A percentile compares a stretch with the other conserved stretches of the same genome.
Evolutionary conservation across 768 basidiomycete species (phyloP).

Genomic region (Tulasnella sp.): DNA sequence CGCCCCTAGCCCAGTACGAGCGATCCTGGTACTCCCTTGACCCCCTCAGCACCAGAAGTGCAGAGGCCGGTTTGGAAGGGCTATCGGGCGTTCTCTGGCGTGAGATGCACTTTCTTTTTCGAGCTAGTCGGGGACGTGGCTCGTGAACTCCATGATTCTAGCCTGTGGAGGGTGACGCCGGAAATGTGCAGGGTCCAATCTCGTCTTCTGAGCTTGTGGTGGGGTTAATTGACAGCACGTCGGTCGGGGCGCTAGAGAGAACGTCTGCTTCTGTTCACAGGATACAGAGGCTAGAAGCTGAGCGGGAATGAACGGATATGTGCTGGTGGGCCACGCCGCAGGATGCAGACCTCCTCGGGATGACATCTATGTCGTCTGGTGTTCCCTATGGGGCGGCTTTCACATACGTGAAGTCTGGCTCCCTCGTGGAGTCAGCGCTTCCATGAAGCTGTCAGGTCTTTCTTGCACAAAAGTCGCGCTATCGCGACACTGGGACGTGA

Average conservation of each 20-base stretch:
- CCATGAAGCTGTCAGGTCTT: too few species aligned
- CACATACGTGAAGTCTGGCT: too few species aligned
- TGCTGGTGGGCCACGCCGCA: not conserved
- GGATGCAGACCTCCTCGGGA: not conserved
- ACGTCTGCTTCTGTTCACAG: not conserved
- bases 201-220: not conserved
- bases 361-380: not conserved
- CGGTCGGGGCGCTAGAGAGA: not conserved
- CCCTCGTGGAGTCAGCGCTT: too few species aligned
- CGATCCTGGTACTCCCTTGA: not conserved
- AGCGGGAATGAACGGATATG: not conserved
- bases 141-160: not conserved
- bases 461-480: too few species aligned
- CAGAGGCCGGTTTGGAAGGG: slow-evolving; percentile 1
- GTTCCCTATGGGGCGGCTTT: too few species aligned
- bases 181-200: not conserved
- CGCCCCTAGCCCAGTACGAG: not conserved
- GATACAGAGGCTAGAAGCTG: too few species aligned
- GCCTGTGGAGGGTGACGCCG: not conserved
- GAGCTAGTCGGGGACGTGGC: not conserved
- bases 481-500: not conserved
- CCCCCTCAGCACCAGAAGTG: slow-evolving; percentile 1
- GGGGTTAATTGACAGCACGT: not conserved
- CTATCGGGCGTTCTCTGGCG: not conserved
- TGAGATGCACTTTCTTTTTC: not conserved